phyloP scores from a whole-genome alignment of 352 stramenopile genomes.

The Phytophthora tubulina region DNA sequence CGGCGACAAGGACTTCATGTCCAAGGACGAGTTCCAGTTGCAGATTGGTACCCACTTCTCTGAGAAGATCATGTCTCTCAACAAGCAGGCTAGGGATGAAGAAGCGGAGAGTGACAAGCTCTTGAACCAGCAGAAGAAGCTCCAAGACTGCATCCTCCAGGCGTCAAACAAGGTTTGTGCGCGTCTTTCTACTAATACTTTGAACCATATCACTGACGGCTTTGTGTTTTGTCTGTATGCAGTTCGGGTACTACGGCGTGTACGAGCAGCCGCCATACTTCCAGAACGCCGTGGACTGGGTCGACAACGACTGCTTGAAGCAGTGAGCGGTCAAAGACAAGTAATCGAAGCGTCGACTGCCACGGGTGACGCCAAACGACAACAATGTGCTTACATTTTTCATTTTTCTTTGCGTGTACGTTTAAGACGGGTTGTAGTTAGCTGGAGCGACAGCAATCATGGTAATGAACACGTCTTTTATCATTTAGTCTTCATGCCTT shows the following conservation, averaged over 20 bases:
- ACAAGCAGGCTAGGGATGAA: conserved; percentile 31
- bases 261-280: conserved; percentile 63
- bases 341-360: conserved; percentile 5
- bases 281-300: conserved; percentile 54
- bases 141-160: conserved; percentile 58
- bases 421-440: conserved; percentile 27
- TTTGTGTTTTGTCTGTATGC: conserved; percentile 13
- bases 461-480: conserved; percentile 28
- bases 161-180: conserved; percentile 55
- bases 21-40: conserved; percentile 56
- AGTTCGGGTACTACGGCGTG: conserved; percentile 68
- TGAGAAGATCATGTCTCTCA: conserved; percentile 36
- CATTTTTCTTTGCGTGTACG: conserved; percentile 13
- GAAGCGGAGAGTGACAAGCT: conserved; percentile 35
- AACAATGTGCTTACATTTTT: conserved; percentile 19
- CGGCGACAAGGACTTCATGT: conserved; percentile 46
- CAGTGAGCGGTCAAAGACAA: conserved; percentile 13
- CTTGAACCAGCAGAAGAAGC: conserved; percentile 26
- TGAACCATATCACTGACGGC: conserved; percentile 4
- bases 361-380: conserved; percentile 12
- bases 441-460: conserved; percentile 23
- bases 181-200: background rate
- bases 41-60: conserved; percentile 44
- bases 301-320: conserved; percentile 55
- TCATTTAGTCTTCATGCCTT: conserved; percentile 26